phyloP scores from a whole-genome alignment of 1,284 basidiomycete genomes.

The Cryptococcus floricola region DNA sequence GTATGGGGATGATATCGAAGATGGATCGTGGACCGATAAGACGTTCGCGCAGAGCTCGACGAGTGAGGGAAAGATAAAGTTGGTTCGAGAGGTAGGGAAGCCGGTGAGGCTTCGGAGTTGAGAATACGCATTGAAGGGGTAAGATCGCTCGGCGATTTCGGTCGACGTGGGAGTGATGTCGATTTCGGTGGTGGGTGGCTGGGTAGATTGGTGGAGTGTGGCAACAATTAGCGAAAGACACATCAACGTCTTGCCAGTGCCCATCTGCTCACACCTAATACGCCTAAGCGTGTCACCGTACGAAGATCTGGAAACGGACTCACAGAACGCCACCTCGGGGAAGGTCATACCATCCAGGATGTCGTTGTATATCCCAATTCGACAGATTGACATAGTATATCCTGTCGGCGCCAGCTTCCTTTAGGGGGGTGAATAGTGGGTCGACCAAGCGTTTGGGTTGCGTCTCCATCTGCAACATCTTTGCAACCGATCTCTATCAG shows the following conservation, averaged over 20 bases:
- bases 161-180: constrained; percentile 36
- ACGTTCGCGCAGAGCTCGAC: constrained; percentile 31
- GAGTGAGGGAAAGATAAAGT: constrained; percentile 21
- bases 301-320: constrained; percentile 4
- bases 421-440: constrained; percentile 26
- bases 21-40: constrained; percentile 19
- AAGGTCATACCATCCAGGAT: constrained; percentile 35
- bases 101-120: constrained; percentile 18
- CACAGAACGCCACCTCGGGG: constrained; percentile 43
- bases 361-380: constrained; percentile 31
- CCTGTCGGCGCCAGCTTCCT: constrained; percentile 22
- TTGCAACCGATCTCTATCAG: constrained; percentile 31
- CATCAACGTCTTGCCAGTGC: constrained; percentile 50
- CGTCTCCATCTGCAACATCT: constrained; percentile 42
- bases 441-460: constrained; percentile 30
- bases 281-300: background rate
- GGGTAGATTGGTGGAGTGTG: constrained; percentile 34
- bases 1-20: constrained; percentile 1
- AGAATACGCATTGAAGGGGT: constrained; percentile 25
- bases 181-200: constrained; percentile 15
- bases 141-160: constrained; percentile 21
- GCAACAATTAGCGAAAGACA: constrained; percentile 46
- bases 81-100: background rate
- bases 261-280: constrained; percentile 51
- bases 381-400: constrained; percentile 28